These are phyloP conservation scores for Amylostereum chailletii DNA, from an alignment of 1,284 basidiomycete genomes.

Conservation along the genomic window DNA sequence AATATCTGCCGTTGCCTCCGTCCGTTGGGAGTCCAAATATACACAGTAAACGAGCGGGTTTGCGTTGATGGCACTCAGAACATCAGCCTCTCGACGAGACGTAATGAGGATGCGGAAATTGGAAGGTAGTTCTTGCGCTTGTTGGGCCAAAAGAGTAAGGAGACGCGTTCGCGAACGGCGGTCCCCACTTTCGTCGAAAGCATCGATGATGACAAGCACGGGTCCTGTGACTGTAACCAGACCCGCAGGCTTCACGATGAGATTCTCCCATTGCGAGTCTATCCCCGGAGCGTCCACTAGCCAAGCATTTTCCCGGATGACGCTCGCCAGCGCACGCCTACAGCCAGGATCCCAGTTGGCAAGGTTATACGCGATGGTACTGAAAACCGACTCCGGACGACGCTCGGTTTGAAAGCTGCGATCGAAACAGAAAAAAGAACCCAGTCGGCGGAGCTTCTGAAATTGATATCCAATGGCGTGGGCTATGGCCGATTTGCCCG, in stretches of 20 bases:
- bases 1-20: background rate
- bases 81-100: constrained; percentile 8
- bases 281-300: background rate
- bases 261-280: constrained; percentile 10
- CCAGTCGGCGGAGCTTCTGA: constrained; percentile 9
- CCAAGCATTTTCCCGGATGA: background rate
- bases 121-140: constrained; percentile 4
- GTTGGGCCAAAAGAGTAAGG: background rate
- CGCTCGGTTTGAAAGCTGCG: background rate
- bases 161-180: background rate
- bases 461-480: constrained; percentile 11
- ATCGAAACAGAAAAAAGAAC: constrained; percentile 21
- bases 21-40: background rate
- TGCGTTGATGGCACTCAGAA: background rate
- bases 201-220: constrained; percentile 14
- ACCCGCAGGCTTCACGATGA: constrained; percentile 9
- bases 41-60: background rate
- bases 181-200: constrained; percentile 13
- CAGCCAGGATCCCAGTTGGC: background rate
- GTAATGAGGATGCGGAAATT: constrained; percentile 10
- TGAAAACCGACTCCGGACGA: constrained; percentile 10
- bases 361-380: constrained; percentile 13
- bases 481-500: constrained; percentile 17
- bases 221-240: constrained; percentile 8
- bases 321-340: background rate